phyloP scores from a whole-genome alignment of 345 rosid genomes.

The Noccaea bulbosa region DNA sequence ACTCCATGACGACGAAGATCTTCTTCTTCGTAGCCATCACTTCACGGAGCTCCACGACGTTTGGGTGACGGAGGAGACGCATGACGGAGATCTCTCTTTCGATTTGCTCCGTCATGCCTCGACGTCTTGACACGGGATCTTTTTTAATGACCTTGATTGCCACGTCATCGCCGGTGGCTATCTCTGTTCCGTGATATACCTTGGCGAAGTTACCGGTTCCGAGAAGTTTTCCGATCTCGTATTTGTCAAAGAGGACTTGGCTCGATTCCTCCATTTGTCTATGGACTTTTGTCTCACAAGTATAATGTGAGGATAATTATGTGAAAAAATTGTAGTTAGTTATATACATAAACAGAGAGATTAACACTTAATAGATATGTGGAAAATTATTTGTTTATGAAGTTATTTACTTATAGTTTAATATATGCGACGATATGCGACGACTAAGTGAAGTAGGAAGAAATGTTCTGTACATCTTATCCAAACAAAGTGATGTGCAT shows the following conservation, averaged over 20 bases:
- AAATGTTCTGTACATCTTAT: constrained; percentile 35
- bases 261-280: constrained; percentile 45
- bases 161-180: constrained; percentile 56
- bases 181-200: constrained; percentile 65
- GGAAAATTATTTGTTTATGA: constrained; percentile 2
- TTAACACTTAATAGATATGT: too few relatives aligned
- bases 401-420: constrained; percentile 22
- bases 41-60: constrained; percentile 72
- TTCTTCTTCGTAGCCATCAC: constrained; percentile 74
- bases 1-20: constrained; percentile 79
- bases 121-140: constrained; percentile 50
- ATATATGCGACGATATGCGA: constrained; percentile 26
- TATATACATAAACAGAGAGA: constrained; percentile 7
- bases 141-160: constrained; percentile 75
- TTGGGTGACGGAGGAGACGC: constrained; percentile 78
- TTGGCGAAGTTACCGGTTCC: constrained; percentile 91
- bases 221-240: constrained; percentile 63
- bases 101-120: constrained; percentile 77
- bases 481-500: constrained; percentile 18
- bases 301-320: constrained; percentile 5
- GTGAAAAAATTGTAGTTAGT: background rate
- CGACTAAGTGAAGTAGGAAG: constrained; percentile 35
- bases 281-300: constrained; percentile 13
- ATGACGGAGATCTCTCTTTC: constrained; percentile 75
- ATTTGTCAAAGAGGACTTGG: constrained; percentile 57